Percentiles rank a stretch among this genome's conserved stretches.
Conservation (phyloP, 306 rosid genomes). For the Hippophae gyantsensis region DNA sequence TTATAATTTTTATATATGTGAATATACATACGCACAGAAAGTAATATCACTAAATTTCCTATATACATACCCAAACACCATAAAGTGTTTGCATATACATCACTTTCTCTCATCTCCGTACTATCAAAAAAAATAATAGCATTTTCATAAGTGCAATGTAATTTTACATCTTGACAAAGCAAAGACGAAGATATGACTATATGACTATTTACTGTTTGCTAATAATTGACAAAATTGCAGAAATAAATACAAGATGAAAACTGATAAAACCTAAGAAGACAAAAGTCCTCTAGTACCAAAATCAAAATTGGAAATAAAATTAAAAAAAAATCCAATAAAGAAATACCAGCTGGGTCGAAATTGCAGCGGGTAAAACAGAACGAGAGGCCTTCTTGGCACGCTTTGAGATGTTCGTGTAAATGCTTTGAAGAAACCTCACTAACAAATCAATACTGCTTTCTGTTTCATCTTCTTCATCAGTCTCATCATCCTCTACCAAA, state of each 20-base stretch:
- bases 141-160: neutral
- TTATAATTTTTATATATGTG: too few species aligned
- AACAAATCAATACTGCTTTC: constrained; percentile 66
- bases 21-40: too few species aligned
- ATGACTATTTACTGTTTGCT: neutral
- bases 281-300: neutral
- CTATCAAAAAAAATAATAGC: neutral
- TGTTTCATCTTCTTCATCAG: constrained; percentile 37
- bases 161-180: neutral
- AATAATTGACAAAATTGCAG: neutral
- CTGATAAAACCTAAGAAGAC: neutral
- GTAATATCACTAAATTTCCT: too few species aligned
- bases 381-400: constrained; percentile 64
- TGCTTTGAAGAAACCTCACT: constrained; percentile 53
- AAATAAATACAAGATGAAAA: too few species aligned
- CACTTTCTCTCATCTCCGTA: neutral
- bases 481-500: constrained; percentile 31
- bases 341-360: constrained; percentile 62
- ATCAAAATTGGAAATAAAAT: neutral
- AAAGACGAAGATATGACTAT: neutral
- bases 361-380: constrained; percentile 47
- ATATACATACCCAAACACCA: too few species aligned
- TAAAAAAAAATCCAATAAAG: neutral
- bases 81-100: neutral
- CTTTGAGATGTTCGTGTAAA: constrained; percentile 53